Conservation (phyloP, 2,329 filamentous ascomycete genomes). For the Paracamarosporium sp. region DNA sequence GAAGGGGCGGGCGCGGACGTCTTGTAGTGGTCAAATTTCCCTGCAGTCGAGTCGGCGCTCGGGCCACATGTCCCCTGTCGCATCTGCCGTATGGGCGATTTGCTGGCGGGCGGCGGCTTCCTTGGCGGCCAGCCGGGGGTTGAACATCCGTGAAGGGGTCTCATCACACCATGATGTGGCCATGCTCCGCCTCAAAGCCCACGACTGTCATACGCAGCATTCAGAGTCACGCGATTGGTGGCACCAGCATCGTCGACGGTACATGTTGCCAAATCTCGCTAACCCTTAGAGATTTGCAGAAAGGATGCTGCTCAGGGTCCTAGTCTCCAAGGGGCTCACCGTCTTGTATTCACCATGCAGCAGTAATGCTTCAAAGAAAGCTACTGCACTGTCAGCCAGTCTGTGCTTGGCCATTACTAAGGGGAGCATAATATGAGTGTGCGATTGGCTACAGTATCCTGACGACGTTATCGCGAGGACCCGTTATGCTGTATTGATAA, state of each 20-base stretch:
- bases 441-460: too few species aligned
- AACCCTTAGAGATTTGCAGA: neutral
- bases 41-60: conserved; percentile 22
- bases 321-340: conserved; percentile 15
- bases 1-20: conserved; percentile 10
- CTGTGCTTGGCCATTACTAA: too few species aligned
- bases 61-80: conserved; percentile 28
- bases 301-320: neutral
- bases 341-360: too few species aligned
- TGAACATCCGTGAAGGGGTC: conserved; percentile 16
- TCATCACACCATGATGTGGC: conserved; percentile 34
- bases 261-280: neutral
- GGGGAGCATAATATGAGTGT: too few species aligned
- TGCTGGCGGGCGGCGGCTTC: conserved; percentile 6
- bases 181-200: conserved; percentile 20
- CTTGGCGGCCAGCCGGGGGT: conserved; percentile 26
- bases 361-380: too few species aligned
- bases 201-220: conserved; percentile 17
- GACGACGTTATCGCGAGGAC: too few species aligned
- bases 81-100: neutral
- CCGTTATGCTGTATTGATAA: too few species aligned
- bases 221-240: conserved; percentile 30
- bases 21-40: conserved; percentile 35
- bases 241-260: neutral
- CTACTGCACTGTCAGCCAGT: too few species aligned